phyloP scores from a whole-genome alignment of 352 stramenopile species.

The Phytophthora hybrid region DNA sequence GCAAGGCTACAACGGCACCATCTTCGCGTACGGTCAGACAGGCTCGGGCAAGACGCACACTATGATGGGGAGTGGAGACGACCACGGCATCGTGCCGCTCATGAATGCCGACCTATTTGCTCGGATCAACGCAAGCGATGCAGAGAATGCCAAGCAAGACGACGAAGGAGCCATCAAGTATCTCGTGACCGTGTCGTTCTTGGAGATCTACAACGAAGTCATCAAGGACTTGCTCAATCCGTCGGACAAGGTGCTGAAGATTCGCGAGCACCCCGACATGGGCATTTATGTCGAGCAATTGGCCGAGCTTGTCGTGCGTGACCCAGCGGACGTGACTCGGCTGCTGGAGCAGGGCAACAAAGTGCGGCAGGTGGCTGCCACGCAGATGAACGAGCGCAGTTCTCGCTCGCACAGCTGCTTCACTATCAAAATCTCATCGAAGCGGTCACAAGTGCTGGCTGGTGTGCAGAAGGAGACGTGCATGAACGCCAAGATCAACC shows the following conservation, averaged over 20 bases:
- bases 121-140: constrained; percentile 45
- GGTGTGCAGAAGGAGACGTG: constrained; percentile 74
- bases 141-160: constrained; percentile 22
- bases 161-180: constrained; percentile 70
- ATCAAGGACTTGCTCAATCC: constrained; percentile 95
- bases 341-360: constrained; percentile 92
- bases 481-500: constrained; percentile 92
- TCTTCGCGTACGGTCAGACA: constrained; percentile 82
- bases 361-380: constrained; percentile 89
- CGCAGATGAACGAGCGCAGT: constrained; percentile 93
- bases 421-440: constrained; percentile 92
- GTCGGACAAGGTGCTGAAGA: constrained; percentile 92
- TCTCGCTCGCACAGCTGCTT: constrained; percentile 93
- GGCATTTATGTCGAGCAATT: constrained; percentile 95
- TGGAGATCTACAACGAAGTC: constrained; percentile 97
- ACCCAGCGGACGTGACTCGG: constrained; percentile 77
- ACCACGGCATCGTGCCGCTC: constrained; percentile 89
- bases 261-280: constrained; percentile 93
- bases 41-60: constrained; percentile 90
- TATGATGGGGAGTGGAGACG: constrained; percentile 82
- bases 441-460: constrained; percentile 64
- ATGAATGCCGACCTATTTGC: constrained; percentile 91
- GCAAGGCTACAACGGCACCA: constrained; percentile 85
- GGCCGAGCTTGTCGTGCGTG: constrained; percentile 85
- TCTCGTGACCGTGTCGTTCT: constrained; percentile 92